These are phyloP conservation scores for Orbilia ellipsospora DNA, from an alignment of 2,329 filamentous ascomycete species.

Conservation along the genomic window DNA sequence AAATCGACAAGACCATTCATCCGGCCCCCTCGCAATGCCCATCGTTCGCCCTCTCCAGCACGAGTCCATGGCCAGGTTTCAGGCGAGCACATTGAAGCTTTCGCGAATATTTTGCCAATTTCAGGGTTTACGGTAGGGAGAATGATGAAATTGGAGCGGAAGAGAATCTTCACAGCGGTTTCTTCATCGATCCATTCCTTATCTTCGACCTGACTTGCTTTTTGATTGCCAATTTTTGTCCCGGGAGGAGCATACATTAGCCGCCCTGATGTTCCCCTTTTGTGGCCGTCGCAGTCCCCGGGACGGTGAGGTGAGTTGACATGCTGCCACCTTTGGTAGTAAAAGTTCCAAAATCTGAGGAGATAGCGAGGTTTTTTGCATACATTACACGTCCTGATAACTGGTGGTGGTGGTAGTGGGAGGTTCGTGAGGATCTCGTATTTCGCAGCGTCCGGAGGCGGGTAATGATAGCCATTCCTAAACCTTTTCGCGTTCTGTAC, in stretches of 20 bases:
- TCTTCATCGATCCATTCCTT: constrained; percentile 53
- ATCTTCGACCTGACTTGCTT: constrained; percentile 14
- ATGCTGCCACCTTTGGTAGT: constrained; percentile 43
- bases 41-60: not conserved
- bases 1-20: constrained; percentile 38
- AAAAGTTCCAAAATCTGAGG: constrained; percentile 52
- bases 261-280: constrained; percentile 30
- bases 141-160: constrained; percentile 31
- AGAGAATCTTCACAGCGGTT: constrained; percentile 36
- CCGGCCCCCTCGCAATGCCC: constrained; percentile 40
- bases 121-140: constrained; percentile 23
- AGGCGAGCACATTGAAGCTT: not conserved
- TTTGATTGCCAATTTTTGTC: constrained; percentile 9
- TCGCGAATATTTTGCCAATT: constrained; percentile 4
- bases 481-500: constrained; percentile 41
- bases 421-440: constrained; percentile 20
- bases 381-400: constrained; percentile 36
- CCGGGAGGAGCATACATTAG: constrained; percentile 37
- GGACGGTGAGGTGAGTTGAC: constrained; percentile 45
- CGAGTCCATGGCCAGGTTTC: constrained; percentile 14
- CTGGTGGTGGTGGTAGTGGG: constrained; percentile 40
- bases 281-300: constrained; percentile 13
- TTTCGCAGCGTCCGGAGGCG: constrained; percentile 21
- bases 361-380: constrained; percentile 45
- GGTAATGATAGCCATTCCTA: constrained; percentile 28